Evolutionary conservation across 208 protist species (phyloP).

Genomic region (Leishmania mexicana): DNA sequence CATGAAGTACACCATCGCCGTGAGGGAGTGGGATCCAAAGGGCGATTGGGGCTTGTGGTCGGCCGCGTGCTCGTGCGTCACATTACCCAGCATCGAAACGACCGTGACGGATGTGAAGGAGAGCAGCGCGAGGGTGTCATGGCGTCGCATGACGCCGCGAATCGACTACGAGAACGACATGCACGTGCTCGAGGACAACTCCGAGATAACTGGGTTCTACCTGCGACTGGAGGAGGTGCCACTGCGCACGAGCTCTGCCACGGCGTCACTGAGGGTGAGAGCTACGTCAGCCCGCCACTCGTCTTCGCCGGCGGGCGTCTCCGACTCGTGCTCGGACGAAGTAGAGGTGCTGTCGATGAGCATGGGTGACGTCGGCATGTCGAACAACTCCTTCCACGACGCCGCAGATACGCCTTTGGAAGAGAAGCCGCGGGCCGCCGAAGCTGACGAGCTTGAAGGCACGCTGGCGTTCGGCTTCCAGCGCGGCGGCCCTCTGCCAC

Average conservation of each 20-base stretch:
- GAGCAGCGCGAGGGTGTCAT: conserved; percentile 71
- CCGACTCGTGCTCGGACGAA: neutral
- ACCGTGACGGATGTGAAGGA: conserved; percentile 77
- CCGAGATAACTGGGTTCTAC: conserved; percentile 77
- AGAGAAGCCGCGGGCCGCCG: conserved; percentile 21
- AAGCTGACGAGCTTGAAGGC: conserved; percentile 32
- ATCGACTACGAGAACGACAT: conserved; percentile 89
- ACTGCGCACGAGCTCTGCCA: conserved; percentile 9
- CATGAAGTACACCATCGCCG: conserved; percentile 88
- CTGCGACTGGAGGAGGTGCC: conserved; percentile 71
- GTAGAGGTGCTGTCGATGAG: conserved; percentile 18
- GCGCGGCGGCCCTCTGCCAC: conserved; percentile 30
- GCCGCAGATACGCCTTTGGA: neutral
- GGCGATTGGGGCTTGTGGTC: conserved; percentile 92
- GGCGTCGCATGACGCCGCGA: conserved; percentile 56
- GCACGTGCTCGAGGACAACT: conserved; percentile 76
- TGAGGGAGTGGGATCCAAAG: conserved; percentile 91
- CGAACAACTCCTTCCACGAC: conserved; percentile 25
- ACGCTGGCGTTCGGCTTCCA: conserved; percentile 30
- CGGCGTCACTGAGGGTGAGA: neutral
- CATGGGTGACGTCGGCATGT: conserved; percentile 10
- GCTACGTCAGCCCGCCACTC: neutral
- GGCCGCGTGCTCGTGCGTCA: conserved; percentile 76
- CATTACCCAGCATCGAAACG: conserved; percentile 73
- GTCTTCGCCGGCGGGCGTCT: neutral